Evolutionary conservation across 768 basidiomycete species (phyloP).

Genomic region (Suillus lakei): DNA sequence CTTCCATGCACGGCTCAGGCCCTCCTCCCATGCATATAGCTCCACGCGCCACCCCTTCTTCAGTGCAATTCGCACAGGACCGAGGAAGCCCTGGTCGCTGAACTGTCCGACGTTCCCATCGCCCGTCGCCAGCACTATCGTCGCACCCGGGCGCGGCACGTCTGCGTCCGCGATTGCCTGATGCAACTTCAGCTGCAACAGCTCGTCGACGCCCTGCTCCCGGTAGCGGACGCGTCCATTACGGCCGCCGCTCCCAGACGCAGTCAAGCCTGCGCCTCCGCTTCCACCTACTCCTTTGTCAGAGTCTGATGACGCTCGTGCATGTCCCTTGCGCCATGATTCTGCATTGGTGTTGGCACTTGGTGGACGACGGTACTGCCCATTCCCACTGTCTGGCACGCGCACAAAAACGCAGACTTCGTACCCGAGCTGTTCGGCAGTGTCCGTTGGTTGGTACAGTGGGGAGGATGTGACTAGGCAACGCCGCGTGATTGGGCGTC

Average conservation of each 20-base stretch:
- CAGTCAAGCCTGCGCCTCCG: slow-evolving; percentile 17
- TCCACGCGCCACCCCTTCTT: slow-evolving; percentile 95
- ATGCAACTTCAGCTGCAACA: slow-evolving; percentile 90
- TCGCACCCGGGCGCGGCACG: slow-evolving; percentile 64
- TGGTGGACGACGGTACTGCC: slow-evolving; percentile 51
- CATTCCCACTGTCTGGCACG: slow-evolving; percentile 71
- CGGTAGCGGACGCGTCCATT: slow-evolving; percentile 61
- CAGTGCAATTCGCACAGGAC: slow-evolving; percentile 84
- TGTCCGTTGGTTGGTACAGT: slow-evolving; percentile 80
- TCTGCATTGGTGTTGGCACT: slow-evolving; percentile 16
- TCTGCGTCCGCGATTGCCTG: slow-evolving; percentile 81
- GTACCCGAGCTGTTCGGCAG: slow-evolving; percentile 74
- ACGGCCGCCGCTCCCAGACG: slow-evolving; percentile 21
- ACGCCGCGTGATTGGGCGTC: slow-evolving; percentile 72
- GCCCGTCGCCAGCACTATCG: slow-evolving; percentile 91
- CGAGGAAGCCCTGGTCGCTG: slow-evolving; percentile 91
- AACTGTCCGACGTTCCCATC: slow-evolving; percentile 94
- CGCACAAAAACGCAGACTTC: slow-evolving; percentile 71
- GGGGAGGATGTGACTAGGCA: slow-evolving; percentile 85
- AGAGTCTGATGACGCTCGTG: slow-evolving; percentile 18
- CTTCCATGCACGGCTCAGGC: slow-evolving; percentile 79
- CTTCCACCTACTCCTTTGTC: slow-evolving; percentile 34
- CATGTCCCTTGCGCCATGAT: slow-evolving; percentile 22
- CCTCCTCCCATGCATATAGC: slow-evolving; percentile 89
- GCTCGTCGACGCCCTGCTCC: slow-evolving; percentile 95